Evolutionary conservation across 768 basidiomycete genomes (phyloP).

Genomic region (Inosperma sp.): DNA sequence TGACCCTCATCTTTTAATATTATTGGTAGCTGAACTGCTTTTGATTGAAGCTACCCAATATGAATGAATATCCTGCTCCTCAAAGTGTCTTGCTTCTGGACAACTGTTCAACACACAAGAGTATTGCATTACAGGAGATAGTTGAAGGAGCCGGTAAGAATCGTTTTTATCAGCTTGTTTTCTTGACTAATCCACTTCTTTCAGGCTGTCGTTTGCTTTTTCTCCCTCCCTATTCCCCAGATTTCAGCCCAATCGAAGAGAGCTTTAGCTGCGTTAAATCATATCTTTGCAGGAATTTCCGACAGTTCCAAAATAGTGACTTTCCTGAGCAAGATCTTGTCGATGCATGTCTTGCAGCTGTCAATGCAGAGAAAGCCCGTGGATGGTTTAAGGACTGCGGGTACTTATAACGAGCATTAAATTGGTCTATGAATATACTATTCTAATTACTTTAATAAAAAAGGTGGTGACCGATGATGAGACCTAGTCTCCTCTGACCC

Average conservation of each 20-base stretch:
- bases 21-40: not conserved
- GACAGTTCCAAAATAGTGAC: constrained; percentile 10
- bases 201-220: constrained; percentile 22
- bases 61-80: constrained; percentile 19
- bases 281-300: constrained; percentile 17
- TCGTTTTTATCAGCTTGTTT: not conserved
- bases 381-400: constrained; percentile 17
- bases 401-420: no score
- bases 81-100: not conserved
- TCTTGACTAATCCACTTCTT: no score
- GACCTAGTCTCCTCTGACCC: no score
- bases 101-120: constrained; percentile 14
- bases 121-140: constrained; percentile 18
- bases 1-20: not conserved
- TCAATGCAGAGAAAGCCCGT: constrained; percentile 14
- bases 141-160: constrained; percentile 16
- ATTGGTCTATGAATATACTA: no score
- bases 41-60: not conserved
- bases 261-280: constrained; percentile 25
- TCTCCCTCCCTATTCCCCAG: constrained; percentile 33
- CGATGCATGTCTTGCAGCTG: constrained; percentile 12
- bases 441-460: constrained; percentile 1
- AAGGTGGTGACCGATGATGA: no score
- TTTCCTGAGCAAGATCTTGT: constrained; percentile 15
- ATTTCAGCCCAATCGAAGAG: constrained; percentile 35